Base-by-base conservation (phyloP, 1,284 basidiomycete species). In the Trametes versicolor region DNA sequence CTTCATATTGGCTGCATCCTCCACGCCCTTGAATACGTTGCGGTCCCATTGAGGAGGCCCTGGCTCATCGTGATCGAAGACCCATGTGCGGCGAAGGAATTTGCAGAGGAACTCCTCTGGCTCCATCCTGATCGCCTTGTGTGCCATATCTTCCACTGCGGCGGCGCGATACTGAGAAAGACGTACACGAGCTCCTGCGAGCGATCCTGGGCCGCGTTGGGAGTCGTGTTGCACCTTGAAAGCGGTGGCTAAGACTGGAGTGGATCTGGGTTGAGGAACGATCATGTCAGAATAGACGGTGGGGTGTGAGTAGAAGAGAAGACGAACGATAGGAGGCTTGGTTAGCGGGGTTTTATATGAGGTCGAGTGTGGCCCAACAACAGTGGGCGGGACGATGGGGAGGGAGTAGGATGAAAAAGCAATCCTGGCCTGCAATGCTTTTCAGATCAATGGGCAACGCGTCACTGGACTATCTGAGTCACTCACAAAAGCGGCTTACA, bases 111-210 rank as follows among this genome's bases (percentile, higher is more conserved):
- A 58, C 34, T 37, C 56, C 3, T 25, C 8, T 4, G 34, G 10
- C 8, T 58, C 56, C 8, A 58, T 13, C 21, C 43, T 21, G 21
- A 58, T n/a, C 13, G 56, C 56, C 29, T 49, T 58, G 34, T 58
- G 43, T n/a, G 56, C 56, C 56, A 58, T 58, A 29, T 58, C 56
- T 58, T 58, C 32, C 7, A 36, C 56, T 19, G 21, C 23, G 12
- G 43, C 56, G 4, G 39, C 37, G 56, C 29, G 43, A 37, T 48
- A 47, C 23, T 48, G 29, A 13, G 19, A 6, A 23, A 21, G 56
- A 1, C 19, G 34, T 23, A 34, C n/a, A 19, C 13, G 34, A 13
- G 48, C 9, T 15, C 10, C 32, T 29, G 45, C 56, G 27, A 58
- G 19, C 3, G 56, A 58, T 41, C 32, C 51, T 19, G 51, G 32